Conservation (phyloP, 2,329 filamentous ascomycete genomes). For the Neophaeococcomyces aloes region DNA sequence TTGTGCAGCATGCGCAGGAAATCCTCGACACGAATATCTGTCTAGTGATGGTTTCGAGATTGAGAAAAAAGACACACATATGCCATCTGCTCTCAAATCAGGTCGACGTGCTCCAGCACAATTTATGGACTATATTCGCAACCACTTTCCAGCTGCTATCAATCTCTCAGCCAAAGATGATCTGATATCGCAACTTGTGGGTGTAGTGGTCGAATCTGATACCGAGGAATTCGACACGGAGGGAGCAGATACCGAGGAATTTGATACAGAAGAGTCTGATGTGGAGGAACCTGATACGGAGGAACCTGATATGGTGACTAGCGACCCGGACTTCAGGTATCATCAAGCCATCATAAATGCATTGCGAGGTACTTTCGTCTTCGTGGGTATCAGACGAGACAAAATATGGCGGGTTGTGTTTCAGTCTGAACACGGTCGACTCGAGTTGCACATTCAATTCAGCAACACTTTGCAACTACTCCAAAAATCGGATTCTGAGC, state of each 20-base stretch:
- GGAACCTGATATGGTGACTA: not conserved
- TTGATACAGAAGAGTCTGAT: no score
- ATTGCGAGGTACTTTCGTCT: conserved; percentile 26
- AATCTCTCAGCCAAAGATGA: no score
- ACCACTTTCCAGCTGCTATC: no score
- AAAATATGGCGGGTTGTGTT: conserved; percentile 36
- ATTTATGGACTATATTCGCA: no score
- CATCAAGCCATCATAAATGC: conserved; percentile 26
- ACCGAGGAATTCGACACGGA: no score
- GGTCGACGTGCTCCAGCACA: not conserved
- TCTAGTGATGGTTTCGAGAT: conserved; percentile 1
- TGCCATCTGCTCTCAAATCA: conserved; percentile 13
- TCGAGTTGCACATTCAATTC: no score
- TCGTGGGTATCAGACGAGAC: conserved; percentile 27
- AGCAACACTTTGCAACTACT: no score
- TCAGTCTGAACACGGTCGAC: conserved; percentile 11
- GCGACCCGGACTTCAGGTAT: conserved; percentile 23
- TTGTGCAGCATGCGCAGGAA: conserved; percentile 12
- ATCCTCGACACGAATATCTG: conserved; percentile 24
- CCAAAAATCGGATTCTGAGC: no score
- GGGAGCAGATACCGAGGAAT: no score
- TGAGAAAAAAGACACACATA: conserved; percentile 23
- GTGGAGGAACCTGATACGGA: not conserved
- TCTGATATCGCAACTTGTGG: no score
- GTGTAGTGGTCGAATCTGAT: not conserved